Base-by-base conservation (phyloP, 140 eudicot species). In the Flaveria floridana region DNA sequence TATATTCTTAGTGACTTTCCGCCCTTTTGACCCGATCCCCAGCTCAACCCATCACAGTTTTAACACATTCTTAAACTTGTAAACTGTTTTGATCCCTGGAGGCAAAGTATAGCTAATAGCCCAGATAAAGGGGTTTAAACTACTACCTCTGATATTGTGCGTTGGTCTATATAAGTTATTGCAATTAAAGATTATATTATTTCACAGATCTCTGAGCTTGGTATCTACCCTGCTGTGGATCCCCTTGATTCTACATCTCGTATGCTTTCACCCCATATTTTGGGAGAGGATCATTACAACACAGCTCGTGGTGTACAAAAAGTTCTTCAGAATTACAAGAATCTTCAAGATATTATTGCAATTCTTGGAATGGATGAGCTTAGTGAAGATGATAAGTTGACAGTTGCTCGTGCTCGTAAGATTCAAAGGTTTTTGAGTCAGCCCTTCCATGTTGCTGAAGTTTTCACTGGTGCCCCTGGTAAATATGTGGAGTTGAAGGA, bases 381-480 rank as follows among this genome's bases (percentile, higher is more conserved):
- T 44, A 79, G 84, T 79, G 87, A 83, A 71, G 84, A 83, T 56
- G 85, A 84, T 21, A 84, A 84, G 80, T 58, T 84, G 73, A 76
- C 82, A 4, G 85, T 84, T 72, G 76, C 87, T 6, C 80, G 85
- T 58, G 87, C 87, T 19, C 80, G 87, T 3, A 84, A 84, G 57
- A 80, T 84, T 68, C 85, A 80, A 61, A 65, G 83, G 73, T 84
- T 84, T 68, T 80, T 84, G 80, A 80, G 82, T 72, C 87, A 84
- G 70, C 85, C 87, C 30, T 84, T 80, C 82, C 85, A 80, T 47
- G 87, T 84, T 68, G 87, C 87, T 34, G 87, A 84, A 47, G 87
- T 84, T 47, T 84, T 84, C 83, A 84, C 87, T 42, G 87, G 87
- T 62, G 82, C 84, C 72, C 87, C 87, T 56, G 87, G 87, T 66